Evolutionary conservation across 1,284 basidiomycete genomes (phyloP).

Genomic region (Tylopilus sp.): DNA sequence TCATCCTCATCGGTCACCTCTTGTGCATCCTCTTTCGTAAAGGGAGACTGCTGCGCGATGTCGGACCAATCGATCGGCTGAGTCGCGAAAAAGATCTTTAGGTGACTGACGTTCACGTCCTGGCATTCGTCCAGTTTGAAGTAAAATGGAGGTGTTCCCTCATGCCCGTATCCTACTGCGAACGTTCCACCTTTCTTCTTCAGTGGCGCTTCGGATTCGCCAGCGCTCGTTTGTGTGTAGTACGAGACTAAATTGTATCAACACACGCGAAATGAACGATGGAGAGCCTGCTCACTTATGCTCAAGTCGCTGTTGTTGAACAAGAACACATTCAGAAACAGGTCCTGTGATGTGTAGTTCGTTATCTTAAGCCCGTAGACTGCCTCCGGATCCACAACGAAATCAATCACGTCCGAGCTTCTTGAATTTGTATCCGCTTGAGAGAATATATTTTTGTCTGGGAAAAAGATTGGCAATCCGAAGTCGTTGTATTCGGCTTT

Average conservation of each 20-base stretch:
- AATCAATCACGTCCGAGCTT: neutral
- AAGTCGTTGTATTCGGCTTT: neutral
- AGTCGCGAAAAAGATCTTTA: slow-evolving; percentile 25
- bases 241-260: slow-evolving; percentile 10
- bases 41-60: slow-evolving; percentile 16
- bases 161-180: slow-evolving; percentile 19
- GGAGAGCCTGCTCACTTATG: slow-evolving; percentile 9
- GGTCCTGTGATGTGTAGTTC: slow-evolving; percentile 17
- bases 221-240: slow-evolving; percentile 9
- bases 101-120: slow-evolving; percentile 19
- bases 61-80: slow-evolving; percentile 14
- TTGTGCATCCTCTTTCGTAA: neutral
- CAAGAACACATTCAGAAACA: slow-evolving; percentile 24
- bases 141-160: slow-evolving; percentile 1
- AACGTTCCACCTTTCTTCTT: slow-evolving; percentile 4
- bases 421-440: neutral
- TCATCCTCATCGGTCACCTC: too few species aligned
- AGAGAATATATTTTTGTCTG: neutral
- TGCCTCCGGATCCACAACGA: neutral
- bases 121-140: slow-evolving; percentile 7
- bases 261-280: neutral
- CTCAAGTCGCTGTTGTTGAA: slow-evolving; percentile 20
- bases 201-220: slow-evolving; percentile 6
- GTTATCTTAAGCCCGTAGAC: neutral
- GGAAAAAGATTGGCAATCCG: neutral